phyloP scores from a whole-genome alignment of 768 basidiomycete species.

The Calocybe indica region DNA sequence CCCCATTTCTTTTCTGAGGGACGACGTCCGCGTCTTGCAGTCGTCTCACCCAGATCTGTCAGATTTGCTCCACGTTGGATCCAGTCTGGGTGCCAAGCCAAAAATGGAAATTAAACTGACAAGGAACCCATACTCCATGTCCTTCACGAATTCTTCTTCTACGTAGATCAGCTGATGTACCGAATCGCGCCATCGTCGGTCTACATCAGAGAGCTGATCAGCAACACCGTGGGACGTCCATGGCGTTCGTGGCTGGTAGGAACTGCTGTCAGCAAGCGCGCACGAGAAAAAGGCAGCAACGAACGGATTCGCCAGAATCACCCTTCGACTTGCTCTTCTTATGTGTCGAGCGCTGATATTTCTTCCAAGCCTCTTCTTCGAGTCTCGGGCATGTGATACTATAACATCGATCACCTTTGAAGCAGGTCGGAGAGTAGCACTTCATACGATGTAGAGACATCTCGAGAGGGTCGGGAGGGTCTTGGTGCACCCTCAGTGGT shows the following conservation, averaged over 20 bases:
- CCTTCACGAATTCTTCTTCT: slow-evolving; percentile 95
- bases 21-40: slow-evolving; percentile 74
- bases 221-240: no score
- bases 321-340: slow-evolving; percentile 75
- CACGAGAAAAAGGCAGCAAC: slow-evolving; percentile 95
- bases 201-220: slow-evolving; percentile 42
- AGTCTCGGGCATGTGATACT: slow-evolving; percentile 93
- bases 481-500: no score
- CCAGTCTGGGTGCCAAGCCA: neutral
- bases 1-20: slow-evolving; percentile 65
- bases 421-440: slow-evolving; percentile 98
- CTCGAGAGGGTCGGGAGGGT: slow-evolving; percentile 53
- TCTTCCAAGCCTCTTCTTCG: slow-evolving; percentile 90
- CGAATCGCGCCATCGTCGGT: slow-evolving; percentile 95
- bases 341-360: slow-evolving; percentile 92
- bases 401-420: slow-evolving; percentile 88
- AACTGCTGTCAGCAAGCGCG: slow-evolving; percentile 88
- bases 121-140: slow-evolving; percentile 96
- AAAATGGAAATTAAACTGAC: slow-evolving; percentile 29
- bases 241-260: slow-evolving; percentile 13
- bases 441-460: slow-evolving; percentile 96
- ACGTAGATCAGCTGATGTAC: slow-evolving; percentile 96
- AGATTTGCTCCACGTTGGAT: neutral
- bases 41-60: slow-evolving; percentile 84
- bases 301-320: slow-evolving; percentile 54